phyloP scores from a whole-genome alignment of 1,139 yeast species.

The Protomyces macrosporus region DNA sequence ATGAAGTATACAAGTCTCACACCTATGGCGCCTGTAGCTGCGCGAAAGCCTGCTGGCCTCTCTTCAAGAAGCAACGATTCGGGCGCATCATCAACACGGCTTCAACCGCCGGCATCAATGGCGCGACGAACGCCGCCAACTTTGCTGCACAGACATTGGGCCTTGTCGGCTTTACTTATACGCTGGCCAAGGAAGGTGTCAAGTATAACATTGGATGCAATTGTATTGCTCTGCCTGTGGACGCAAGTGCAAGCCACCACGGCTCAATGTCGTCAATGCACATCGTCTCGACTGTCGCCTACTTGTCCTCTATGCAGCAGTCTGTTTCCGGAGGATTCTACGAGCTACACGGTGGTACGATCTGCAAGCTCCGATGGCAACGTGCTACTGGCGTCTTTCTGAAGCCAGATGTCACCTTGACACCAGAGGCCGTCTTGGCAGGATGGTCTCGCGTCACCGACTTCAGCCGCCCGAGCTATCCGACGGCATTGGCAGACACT shows the following conservation, averaged over 20 bases:
- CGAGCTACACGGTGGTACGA: slow-evolving; percentile 89
- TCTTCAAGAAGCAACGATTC: slow-evolving; percentile 66
- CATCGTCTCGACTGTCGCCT: slow-evolving; percentile 84
- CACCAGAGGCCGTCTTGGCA: slow-evolving; percentile 67
- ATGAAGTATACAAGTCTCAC: slow-evolving; percentile 74
- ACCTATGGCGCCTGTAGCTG: slow-evolving; percentile 74
- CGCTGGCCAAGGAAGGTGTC: slow-evolving; percentile 86
- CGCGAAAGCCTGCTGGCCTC: slow-evolving; percentile 90
- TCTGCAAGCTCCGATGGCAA: slow-evolving; percentile 93
- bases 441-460: slow-evolving; percentile 62
- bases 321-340: slow-evolving; percentile 63
- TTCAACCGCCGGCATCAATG: slow-evolving; percentile 94
- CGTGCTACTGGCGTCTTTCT: slow-evolving; percentile 80
- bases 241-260: slow-evolving; percentile 81
- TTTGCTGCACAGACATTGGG: slow-evolving; percentile 91
- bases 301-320: slow-evolving; percentile 67
- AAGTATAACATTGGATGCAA: slow-evolving; percentile 70
- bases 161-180: slow-evolving; percentile 74
- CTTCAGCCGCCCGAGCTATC: slow-evolving; percentile 66
- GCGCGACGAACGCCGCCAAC: slow-evolving; percentile 95
- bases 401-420: slow-evolving; percentile 47
- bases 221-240: slow-evolving; percentile 93
- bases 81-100: slow-evolving; percentile 86
- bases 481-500: slow-evolving; percentile 43
- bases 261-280: slow-evolving; percentile 51